A percentile compares a stretch with the other conserved stretches of the same genome.
Evolutionary conservation across 495 filamentous ascomycete genomes (phyloP).

Genomic region (Pyrenula massariospora): DNA sequence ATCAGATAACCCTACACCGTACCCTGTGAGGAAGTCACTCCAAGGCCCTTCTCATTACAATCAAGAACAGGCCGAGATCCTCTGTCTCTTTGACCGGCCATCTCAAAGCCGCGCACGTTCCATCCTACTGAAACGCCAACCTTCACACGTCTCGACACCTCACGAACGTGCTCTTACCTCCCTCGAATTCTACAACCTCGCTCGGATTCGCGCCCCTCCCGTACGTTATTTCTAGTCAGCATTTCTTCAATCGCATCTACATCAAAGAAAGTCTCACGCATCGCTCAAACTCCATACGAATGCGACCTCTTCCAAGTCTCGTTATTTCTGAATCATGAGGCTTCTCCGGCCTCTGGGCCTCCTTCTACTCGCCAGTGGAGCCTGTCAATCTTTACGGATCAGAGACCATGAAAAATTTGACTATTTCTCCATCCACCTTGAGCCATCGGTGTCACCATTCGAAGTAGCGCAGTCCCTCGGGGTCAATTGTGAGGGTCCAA

Average conservation of each 20-base stretch:
- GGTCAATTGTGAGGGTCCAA: slow-evolving; percentile 67
- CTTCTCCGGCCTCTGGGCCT: slow-evolving; percentile 24
- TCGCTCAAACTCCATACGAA: no score
- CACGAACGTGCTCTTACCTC: not conserved
- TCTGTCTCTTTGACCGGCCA: not conserved
- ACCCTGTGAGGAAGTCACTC: no score
- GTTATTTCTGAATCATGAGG: not conserved
- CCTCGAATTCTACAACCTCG: not conserved
- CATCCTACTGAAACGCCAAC: not conserved
- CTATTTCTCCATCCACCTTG: slow-evolving; percentile 83
- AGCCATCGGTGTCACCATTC: slow-evolving; percentile 47
- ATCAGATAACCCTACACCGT: no score
- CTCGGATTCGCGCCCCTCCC: not conserved
- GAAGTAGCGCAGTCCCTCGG: slow-evolving; percentile 65
- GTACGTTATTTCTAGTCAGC: not conserved
- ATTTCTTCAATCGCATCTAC: no score
- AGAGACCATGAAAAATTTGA: slow-evolving; percentile 47
- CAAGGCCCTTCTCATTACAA: no score
- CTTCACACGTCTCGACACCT: not conserved
- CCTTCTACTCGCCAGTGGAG: slow-evolving; percentile 22
- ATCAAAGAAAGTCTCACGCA: not conserved
- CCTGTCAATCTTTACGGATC: slow-evolving; percentile 12
- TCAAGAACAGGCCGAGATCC: no score
- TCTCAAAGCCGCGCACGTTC: not conserved
- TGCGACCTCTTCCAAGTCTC: no score